phyloP scores from a whole-genome alignment of 768 basidiomycete genomes.

The Panaeolus papilionaceus region DNA sequence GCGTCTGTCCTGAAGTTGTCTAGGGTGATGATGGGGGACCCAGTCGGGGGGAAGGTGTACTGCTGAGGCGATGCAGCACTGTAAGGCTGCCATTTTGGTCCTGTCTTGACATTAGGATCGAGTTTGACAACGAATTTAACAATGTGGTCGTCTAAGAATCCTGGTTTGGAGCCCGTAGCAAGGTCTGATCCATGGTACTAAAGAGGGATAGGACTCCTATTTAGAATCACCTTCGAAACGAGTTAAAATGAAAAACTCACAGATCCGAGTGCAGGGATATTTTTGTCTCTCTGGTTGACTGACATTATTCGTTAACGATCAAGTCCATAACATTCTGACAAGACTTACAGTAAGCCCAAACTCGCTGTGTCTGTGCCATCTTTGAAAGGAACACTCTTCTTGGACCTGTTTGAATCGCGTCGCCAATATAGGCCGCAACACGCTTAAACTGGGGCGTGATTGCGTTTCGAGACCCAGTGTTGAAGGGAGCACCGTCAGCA shows the following conservation, averaged over 20 bases:
- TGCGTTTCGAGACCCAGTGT: conserved; percentile 47
- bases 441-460: conserved; percentile 57
- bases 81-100: neutral
- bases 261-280: conserved; percentile 46
- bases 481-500: conserved; percentile 54
- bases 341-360: conserved; percentile 50
- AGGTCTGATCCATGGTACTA: conserved; percentile 51
- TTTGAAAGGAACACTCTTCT: conserved; percentile 53
- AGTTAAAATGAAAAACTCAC: conserved; percentile 33
- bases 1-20: conserved; percentile 46
- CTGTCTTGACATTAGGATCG: conserved; percentile 42
- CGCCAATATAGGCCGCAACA: conserved; percentile 55
- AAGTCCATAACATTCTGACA: conserved; percentile 15
- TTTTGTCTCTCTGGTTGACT: conserved; percentile 52
- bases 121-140: conserved; percentile 49
- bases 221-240: too few relatives aligned
- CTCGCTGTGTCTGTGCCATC: conserved; percentile 43
- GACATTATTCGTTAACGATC: neutral
- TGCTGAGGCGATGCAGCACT: conserved; percentile 35
- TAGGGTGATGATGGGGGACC: conserved; percentile 39
- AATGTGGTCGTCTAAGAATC: conserved; percentile 48
- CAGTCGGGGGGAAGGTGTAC: conserved; percentile 46
- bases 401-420: conserved; percentile 56
- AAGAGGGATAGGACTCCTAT: neutral
- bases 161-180: conserved; percentile 31